Evolutionary conservation across 345 rosid species (phyloP).

Genomic region (Kernera saxatilis): DNA sequence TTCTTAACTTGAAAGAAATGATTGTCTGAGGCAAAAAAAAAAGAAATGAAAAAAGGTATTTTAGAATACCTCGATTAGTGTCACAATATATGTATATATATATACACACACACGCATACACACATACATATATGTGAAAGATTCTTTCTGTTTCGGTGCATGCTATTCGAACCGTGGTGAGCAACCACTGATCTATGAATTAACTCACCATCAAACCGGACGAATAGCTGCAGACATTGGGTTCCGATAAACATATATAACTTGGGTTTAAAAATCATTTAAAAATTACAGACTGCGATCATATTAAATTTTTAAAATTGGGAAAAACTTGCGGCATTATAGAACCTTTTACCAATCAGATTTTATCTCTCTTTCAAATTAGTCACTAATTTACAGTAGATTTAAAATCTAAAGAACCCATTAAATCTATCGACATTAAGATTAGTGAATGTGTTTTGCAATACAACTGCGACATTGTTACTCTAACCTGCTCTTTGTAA

Average conservation of each 20-base stretch:
- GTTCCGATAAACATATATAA: background rate
- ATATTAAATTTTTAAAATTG: too few species aligned
- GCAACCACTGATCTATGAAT: background rate
- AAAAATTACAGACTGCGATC: too few species aligned
- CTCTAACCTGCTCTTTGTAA: background rate
- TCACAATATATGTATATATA: background rate
- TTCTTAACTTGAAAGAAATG: too few species aligned
- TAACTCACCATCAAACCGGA: background rate
- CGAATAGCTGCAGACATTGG: background rate
- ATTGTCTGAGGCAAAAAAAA: too few species aligned
- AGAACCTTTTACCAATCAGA: too few species aligned
- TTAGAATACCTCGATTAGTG: background rate
- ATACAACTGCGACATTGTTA: background rate
- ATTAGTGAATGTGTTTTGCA: background rate
- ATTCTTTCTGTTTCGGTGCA: background rate
- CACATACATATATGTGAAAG: background rate
- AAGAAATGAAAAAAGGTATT: background rate
- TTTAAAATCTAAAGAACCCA: too few species aligned
- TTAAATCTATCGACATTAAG: too few species aligned
- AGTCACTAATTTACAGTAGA: too few species aligned
- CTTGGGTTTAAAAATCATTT: too few species aligned
- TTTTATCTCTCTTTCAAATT: too few species aligned
- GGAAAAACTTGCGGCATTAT: too few species aligned
- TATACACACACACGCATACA: background rate
- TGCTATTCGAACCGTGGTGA: background rate